phyloP scores from a whole-genome alignment of 1,139 yeast genomes.

The Candida albicans region DNA sequence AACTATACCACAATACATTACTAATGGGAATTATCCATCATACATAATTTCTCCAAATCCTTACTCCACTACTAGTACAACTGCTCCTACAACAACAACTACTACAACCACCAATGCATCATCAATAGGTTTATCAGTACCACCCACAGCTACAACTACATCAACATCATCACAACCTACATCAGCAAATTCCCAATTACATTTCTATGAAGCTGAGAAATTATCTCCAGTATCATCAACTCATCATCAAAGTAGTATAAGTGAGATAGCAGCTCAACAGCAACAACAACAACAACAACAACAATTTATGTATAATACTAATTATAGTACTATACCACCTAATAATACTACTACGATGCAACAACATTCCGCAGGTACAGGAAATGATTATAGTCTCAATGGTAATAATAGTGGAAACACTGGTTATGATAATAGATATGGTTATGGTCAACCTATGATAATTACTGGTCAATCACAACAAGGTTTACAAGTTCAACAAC shows the following conservation, averaged over 20 bases:
- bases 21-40: constrained; percentile 11
- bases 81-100: constrained; percentile 15
- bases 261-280: constrained; percentile 10
- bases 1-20: constrained; percentile 4
- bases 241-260: constrained; percentile 1
- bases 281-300: constrained; percentile 10
- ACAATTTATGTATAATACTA: constrained; percentile 4
- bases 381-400: constrained; percentile 17
- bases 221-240: constrained; percentile 15
- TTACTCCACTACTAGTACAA: constrained; percentile 12
- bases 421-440: constrained; percentile 16
- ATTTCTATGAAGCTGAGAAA: constrained; percentile 15
- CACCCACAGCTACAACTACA: constrained; percentile 9
- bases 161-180: constrained; percentile 6
- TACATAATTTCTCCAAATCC: constrained; percentile 22
- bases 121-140: neutral
- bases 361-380: constrained; percentile 18
- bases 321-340: constrained; percentile 5
- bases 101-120: constrained; percentile 9
- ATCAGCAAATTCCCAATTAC: constrained; percentile 10
- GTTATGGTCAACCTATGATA: constrained; percentile 14
- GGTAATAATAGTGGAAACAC: constrained; percentile 7
- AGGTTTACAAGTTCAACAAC: too few species aligned
- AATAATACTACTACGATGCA: neutral
- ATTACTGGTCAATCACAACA: too few species aligned